These are phyloP conservation scores for Penicillium bialowiezense DNA, from an alignment of 495 filamentous ascomycete species.

Conservation along the genomic window DNA sequence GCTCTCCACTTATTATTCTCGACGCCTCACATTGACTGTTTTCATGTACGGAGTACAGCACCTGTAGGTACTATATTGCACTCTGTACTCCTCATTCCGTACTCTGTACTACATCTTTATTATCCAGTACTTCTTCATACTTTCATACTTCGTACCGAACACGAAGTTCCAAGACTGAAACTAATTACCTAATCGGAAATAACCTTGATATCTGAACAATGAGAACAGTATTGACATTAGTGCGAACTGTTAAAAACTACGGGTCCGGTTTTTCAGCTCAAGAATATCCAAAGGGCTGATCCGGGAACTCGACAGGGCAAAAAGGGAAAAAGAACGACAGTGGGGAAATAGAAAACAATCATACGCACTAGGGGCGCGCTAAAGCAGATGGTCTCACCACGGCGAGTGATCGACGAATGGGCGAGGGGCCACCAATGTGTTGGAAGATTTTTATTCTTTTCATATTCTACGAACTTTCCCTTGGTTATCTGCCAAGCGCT, in stretches of 20 bases:
- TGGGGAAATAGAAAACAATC: slow-evolving; percentile 22
- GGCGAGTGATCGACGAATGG: slow-evolving; percentile 38
- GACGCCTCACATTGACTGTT: background rate
- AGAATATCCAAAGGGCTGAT: background rate
- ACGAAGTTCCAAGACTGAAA: too few relatives aligned
- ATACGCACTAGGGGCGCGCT: slow-evolving; percentile 27
- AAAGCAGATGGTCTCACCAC: slow-evolving; percentile 28
- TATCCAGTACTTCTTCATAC: too few relatives aligned
- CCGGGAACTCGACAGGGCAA: background rate
- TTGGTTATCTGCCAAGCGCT: too few relatives aligned
- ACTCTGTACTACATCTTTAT: too few relatives aligned
- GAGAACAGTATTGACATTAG: background rate
- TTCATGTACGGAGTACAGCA: background rate
- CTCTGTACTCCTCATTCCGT: too few relatives aligned
- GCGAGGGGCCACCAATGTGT: too few relatives aligned
- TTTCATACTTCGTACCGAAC: too few relatives aligned
- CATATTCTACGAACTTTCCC: too few relatives aligned
- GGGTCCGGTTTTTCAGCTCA: background rate
- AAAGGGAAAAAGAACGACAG: slow-evolving; percentile 9
- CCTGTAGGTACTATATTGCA: too few relatives aligned
- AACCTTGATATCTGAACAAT: background rate
- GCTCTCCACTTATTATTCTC: too few relatives aligned
- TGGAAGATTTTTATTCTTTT: too few relatives aligned
- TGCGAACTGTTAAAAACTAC: background rate
- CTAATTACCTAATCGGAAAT: too few relatives aligned